Base-by-base conservation (phyloP, 2,329 filamentous ascomycete species). In the Alternaria incomplexa region DNA sequence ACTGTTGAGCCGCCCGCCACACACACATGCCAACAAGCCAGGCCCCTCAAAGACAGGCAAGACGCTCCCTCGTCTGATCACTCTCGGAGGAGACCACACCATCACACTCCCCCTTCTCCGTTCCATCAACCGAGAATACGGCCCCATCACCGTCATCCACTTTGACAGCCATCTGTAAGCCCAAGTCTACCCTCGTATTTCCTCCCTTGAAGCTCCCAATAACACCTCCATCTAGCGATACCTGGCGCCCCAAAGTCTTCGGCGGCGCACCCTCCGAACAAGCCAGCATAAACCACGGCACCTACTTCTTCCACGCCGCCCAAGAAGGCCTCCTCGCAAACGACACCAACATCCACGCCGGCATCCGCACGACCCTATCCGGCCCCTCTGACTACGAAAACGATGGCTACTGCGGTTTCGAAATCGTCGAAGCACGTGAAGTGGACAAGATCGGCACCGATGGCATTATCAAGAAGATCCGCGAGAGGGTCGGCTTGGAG, bases 331-430 rank as follows among this genome's bases (percentile, higher is more conserved):
- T 96, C 15, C 84, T 96, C 20, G 85, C 85, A 65, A 96, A 96
- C 75, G 91, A 96, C 82, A 91, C 88, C 69, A 95, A 93, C 81
- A 93, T 96, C 80, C 93, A 96, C 77, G 93, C 92, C 15, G 93
- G 93, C 43, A 96, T 96, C 78, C 89, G 93, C 59, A 96, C 93
- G 0, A 96, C 92, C 3, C 84, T 96, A 17, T 91, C 88, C 62
- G 92, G 92, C 0, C 89, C 90, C 1, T 91, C 88, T 17, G 92
- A 95, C 82, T 95, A 94, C 78, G 91, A 93, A 69, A 93, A 95
- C 75, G 92, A 96, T 76, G 91, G 91, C 30, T 94, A 94, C 81
- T 93, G 90, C 76, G 92, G 92, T 7, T 95, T 95, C 75, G 86
- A 93, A 80, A 93, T 94, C 65, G 89, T 93, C 47, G 91, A 94